These are phyloP conservation scores for Mallotus repandus DNA, from an alignment of 441 rosid genomes.

Conservation along the genomic window DNA sequence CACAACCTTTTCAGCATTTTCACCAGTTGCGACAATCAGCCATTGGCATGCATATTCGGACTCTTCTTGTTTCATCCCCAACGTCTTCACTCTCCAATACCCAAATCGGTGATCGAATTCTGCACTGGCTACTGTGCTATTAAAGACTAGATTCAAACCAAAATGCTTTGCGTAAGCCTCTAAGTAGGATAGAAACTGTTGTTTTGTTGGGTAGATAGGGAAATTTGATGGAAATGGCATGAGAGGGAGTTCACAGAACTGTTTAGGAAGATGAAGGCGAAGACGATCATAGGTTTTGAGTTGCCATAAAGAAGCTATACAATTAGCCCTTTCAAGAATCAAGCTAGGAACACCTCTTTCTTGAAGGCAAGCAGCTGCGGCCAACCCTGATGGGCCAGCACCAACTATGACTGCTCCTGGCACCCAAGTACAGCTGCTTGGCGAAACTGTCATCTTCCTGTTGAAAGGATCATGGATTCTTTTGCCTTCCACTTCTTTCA, in stretches of 20 bases:
- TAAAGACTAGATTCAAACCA: conserved; percentile 46
- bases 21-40: conserved; percentile 75
- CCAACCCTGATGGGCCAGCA: conserved; percentile 83
- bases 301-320: conserved; percentile 78
- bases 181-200: conserved; percentile 58
- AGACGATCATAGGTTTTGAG: conserved; percentile 83
- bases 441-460: conserved; percentile 24
- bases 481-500: conserved; percentile 59
- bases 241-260: conserved; percentile 72
- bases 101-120: conserved; percentile 44
- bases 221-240: conserved; percentile 59
- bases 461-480: conserved; percentile 50
- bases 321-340: conserved; percentile 62
- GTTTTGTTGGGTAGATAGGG: conserved; percentile 80
- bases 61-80: conserved; percentile 36
- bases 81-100: conserved; percentile 58
- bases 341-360: conserved; percentile 50
- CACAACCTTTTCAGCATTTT: conserved; percentile 67
- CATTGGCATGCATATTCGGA: conserved; percentile 52
- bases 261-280: conserved; percentile 76
- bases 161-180: conserved; percentile 42
- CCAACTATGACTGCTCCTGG: conserved; percentile 72
- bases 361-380: conserved; percentile 70
- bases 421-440: conserved; percentile 33
- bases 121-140: conserved; percentile 52